A percentile compares a stretch with the other conserved stretches of the same genome.
phyloP scores from a whole-genome alignment of 768 basidiomycete genomes.

The Lyophyllum decastes region DNA sequence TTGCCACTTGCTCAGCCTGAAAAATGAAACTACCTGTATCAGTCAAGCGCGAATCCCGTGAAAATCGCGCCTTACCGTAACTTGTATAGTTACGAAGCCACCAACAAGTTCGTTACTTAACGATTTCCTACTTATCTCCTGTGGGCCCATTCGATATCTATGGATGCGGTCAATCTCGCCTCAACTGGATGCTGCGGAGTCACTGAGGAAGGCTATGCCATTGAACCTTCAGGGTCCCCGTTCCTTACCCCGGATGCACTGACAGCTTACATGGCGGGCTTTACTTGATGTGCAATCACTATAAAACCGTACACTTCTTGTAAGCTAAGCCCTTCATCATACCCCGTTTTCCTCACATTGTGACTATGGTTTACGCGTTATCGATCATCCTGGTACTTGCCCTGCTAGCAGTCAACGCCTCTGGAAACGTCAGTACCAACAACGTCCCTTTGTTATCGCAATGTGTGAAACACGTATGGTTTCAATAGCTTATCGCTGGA shows the following conservation, averaged over 20 bases:
- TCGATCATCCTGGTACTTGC: neutral
- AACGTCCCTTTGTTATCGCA: neutral
- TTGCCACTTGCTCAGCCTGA: neutral
- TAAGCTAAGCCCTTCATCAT: neutral
- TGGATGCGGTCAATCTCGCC: neutral
- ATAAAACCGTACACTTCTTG: neutral
- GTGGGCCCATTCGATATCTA: neutral
- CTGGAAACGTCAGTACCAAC: constrained; percentile 10
- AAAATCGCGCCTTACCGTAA: neutral
- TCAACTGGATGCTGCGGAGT: neutral
- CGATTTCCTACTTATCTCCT: neutral
- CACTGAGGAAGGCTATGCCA: neutral
- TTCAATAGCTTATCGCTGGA: constrained; percentile 10
- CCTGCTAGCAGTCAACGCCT: neutral
- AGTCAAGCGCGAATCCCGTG: neutral
- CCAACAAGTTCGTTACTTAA: neutral
- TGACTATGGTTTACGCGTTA: constrained; percentile 1
- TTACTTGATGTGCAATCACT: constrained; percentile 9
- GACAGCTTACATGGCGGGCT: constrained; percentile 5
- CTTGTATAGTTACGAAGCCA: neutral
- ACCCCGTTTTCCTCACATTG: neutral
- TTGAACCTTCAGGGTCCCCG: neutral
- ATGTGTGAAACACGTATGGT: neutral
- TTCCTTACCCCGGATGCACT: neutral
- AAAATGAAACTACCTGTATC: neutral